phyloP scores from a whole-genome alignment of 768 basidiomycete species.

The Xerocomellus dryophilus region DNA sequence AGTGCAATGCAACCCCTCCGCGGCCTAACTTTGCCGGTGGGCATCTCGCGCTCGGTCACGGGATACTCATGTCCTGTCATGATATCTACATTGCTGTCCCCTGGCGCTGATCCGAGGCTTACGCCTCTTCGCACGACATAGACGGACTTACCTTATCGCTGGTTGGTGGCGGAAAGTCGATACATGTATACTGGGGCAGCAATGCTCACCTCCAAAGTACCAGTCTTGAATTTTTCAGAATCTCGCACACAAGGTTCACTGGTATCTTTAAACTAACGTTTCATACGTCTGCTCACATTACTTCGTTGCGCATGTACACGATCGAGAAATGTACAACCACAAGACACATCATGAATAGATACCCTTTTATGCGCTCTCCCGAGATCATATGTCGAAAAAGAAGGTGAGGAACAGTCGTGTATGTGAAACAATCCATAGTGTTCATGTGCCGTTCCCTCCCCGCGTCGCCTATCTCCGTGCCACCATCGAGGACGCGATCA shows the following conservation, averaged over 20 bases:
- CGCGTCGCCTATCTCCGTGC: conserved; percentile 16
- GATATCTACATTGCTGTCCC: neutral
- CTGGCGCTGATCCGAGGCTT: neutral
- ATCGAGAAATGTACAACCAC: neutral
- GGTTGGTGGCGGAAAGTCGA: neutral
- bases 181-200: too few relatives aligned
- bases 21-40: neutral
- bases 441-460: neutral
- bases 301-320: neutral
- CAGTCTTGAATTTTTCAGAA: neutral
- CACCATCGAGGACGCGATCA: conserved; percentile 49
- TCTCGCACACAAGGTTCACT: too few relatives aligned
- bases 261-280: too few relatives aligned
- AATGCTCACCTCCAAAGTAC: too few relatives aligned
- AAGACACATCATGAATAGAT: conserved; percentile 7
- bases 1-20: neutral
- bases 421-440: neutral
- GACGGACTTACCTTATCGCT: neutral
- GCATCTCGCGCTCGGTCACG: conserved; percentile 1
- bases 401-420: neutral
- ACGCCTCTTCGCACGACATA: neutral
- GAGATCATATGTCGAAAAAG: neutral
- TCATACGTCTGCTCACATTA: neutral
- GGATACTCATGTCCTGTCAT: neutral
- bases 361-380: neutral